These are phyloP conservation scores for Tulasnella sp. DNA, from an alignment of 768 basidiomycete genomes.

Conservation along the genomic window DNA sequence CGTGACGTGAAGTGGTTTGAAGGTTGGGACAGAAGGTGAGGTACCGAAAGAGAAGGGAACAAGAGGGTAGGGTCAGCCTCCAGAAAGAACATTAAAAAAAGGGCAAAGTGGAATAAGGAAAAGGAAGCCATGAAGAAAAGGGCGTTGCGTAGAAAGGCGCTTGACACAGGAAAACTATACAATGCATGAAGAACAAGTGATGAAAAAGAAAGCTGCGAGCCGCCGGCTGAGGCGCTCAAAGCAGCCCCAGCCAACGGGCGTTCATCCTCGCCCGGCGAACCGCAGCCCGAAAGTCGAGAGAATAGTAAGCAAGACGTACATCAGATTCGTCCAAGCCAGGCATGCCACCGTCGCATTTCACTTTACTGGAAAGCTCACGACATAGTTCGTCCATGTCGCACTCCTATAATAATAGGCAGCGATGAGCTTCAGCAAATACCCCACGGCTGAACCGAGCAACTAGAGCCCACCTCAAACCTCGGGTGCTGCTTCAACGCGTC, in stretches of 20 bases:
- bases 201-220: neutral
- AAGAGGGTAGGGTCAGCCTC: neutral
- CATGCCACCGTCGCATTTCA: slow-evolving; percentile 78
- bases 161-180: neutral
- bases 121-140: too few species aligned
- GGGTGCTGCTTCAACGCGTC: slow-evolving; percentile 69
- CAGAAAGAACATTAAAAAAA: neutral
- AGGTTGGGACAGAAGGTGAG: neutral
- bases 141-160: neutral
- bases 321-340: slow-evolving; percentile 57
- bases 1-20: slow-evolving; percentile 22
- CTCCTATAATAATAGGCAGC: slow-evolving; percentile 45
- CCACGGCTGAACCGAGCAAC: too few species aligned
- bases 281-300: slow-evolving; percentile 10
- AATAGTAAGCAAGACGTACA: slow-evolving; percentile 25
- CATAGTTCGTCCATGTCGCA: slow-evolving; percentile 76
- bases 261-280: neutral
- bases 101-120: neutral
- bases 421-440: too few species aligned
- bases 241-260: neutral
- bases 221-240: slow-evolving; percentile 2
- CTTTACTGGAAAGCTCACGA: slow-evolving; percentile 73
- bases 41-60: slow-evolving; percentile 14
- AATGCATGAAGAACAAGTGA: neutral
- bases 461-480: slow-evolving; percentile 54